phyloP scores from a whole-genome alignment of 192 early-diverging fungal genomes.

The Coemansia guatemalensis region DNA sequence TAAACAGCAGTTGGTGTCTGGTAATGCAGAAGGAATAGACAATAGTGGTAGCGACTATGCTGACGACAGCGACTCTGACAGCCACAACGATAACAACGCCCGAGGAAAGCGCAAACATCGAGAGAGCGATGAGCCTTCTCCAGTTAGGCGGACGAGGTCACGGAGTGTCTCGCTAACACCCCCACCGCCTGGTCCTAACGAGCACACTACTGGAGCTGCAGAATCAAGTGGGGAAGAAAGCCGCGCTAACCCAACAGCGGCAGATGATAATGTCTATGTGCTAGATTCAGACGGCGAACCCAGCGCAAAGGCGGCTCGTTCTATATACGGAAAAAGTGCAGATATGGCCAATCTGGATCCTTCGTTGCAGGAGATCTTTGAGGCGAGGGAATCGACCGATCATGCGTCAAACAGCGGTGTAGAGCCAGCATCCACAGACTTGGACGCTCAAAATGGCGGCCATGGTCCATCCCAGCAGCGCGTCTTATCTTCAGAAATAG shows the following conservation, averaged over 20 bases:
- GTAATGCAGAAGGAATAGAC: not conserved
- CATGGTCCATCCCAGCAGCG: no score
- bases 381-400: constrained; percentile 3
- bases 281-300: constrained; percentile 21
- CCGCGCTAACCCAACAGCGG: not conserved
- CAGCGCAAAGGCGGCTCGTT: not conserved
- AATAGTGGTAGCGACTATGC: constrained; percentile 13
- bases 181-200: constrained; percentile 29
- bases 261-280: constrained; percentile 1
- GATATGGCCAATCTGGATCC: constrained; percentile 47
- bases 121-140: not conserved
- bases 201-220: not conserved
- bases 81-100: not conserved
- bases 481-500: not conserved
- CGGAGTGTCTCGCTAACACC: constrained; percentile 56
- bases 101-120: constrained; percentile 9
- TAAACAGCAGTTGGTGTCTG: not conserved
- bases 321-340: not conserved
- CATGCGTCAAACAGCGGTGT: not conserved
- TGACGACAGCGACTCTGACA: not conserved
- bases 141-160: constrained; percentile 20
- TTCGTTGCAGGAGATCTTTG: constrained; percentile 36
- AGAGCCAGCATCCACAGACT: no score
- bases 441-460: no score
- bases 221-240: constrained; percentile 5